Conservation (phyloP, 768 basidiomycete species). For the Podaxis mareebaensis region DNA sequence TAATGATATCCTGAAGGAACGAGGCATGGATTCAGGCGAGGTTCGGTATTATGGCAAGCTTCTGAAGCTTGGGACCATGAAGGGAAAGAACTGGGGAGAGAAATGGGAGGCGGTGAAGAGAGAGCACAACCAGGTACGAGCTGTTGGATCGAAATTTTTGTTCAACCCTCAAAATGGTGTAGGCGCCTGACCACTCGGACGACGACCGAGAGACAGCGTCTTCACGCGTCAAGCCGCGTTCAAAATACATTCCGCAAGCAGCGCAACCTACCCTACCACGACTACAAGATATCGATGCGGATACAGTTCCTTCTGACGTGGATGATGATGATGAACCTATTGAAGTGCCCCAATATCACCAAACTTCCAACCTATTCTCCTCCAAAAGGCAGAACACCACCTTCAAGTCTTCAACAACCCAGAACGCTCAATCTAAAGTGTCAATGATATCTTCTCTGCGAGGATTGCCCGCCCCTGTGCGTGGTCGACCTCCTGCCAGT, state of each 20-base stretch:
- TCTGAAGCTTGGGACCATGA: constrained; percentile 79
- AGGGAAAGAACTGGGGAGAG: constrained; percentile 76
- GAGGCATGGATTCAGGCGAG: constrained; percentile 77
- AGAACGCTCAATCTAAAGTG: neutral
- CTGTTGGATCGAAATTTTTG: neutral
- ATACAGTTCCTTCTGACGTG: constrained; percentile 1
- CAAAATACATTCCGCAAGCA: neutral
- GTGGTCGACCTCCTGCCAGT: neutral
- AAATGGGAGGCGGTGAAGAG: constrained; percentile 78
- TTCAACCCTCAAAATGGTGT: constrained; percentile 8
- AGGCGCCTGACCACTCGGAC: neutral
- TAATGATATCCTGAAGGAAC: constrained; percentile 72
- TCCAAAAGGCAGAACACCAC: neutral
- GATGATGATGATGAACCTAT: neutral
- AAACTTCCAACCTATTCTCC: constrained; percentile 7
- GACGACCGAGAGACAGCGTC: constrained; percentile 7
- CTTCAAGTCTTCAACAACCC: neutral
- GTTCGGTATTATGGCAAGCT: constrained; percentile 81
- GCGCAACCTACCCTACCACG: neutral
- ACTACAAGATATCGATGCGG: constrained; percentile 13
- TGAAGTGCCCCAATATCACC: constrained; percentile 6
- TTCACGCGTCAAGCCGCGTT: constrained; percentile 16
- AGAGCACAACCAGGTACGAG: constrained; percentile 43
- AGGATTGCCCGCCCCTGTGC: neutral
- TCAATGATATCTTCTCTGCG: constrained; percentile 7